Evolutionary conservation across 192 early-diverging fungal genomes (phyloP), one percentile per base, ranked within the genome.

Genomic region (Funneliformis mosseae): DNA sequence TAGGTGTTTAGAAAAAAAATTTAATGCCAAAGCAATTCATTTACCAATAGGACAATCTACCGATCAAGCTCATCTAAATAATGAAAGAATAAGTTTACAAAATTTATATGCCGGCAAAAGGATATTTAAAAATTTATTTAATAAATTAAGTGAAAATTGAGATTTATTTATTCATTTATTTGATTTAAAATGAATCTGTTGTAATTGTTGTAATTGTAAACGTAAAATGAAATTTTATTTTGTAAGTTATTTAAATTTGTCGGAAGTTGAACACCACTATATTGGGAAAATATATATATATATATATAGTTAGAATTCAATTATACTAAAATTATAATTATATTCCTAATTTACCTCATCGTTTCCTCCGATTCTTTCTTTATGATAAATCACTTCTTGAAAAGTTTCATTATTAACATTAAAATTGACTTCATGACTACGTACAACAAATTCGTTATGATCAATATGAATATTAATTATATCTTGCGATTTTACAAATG

Each of bases 21-120:
- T 91, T 76, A 80, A 89, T 12, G 90, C 92, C 0, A 84, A 88
- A 0, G 91, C 92, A 12, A 89, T 95, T 41, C 91, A 95, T 79
- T 88, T 95, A 77, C 93, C 93, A 3, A 91, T 95, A 90, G 93
- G 93, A 64, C 93, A 90, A 80, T 89, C 92, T 11, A 92, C 93
- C 1, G 93, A 94, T 69, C 92, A 94, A 73, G 93, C 93, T 4
- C 93, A 94, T 83, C 81, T 94, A 77, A 91, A 90, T 71, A 93
- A 94, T 64, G 93, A 94, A 84, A 87, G 93, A 25, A 94, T 94
- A 62, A 84, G 91, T 50, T 81, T 93, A 42, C 87, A 88, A 73
- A 94, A 94, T 73, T 78, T 94, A 55, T 81, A 91, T 82, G 88
- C 87, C 23, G 93, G 93, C 42, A 88, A 89, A 74, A 84, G 89